Evolutionary conservation across 176 grass and related monocot genomes (phyloP).

Genomic region (Oryza brachyantha): DNA sequence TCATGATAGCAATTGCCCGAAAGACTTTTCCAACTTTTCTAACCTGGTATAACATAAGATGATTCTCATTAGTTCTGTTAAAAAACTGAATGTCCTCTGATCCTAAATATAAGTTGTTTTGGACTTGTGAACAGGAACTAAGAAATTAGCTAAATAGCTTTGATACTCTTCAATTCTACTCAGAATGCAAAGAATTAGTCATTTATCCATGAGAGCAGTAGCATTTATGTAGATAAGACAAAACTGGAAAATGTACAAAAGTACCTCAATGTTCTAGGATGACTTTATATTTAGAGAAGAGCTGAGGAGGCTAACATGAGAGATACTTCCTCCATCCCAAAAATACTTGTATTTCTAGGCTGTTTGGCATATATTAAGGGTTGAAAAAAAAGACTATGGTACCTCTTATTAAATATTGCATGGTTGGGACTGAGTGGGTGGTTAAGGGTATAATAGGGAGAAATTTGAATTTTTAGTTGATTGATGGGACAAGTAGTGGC

Average conservation of each 20-base stretch:
- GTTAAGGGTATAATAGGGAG: no score
- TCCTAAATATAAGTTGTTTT: not conserved
- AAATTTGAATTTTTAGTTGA: no score
- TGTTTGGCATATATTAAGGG: no score
- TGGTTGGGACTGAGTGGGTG: no score
- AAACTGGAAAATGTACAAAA: not conserved
- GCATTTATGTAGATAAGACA: not conserved
- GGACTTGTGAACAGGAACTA: not conserved
- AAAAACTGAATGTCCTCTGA: not conserved
- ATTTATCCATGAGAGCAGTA: not conserved
- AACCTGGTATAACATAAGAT: slow-evolving; percentile 39
- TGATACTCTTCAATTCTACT: not conserved
- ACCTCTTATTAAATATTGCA: no score
- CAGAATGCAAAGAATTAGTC: not conserved
- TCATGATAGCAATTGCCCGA: slow-evolving; percentile 93
- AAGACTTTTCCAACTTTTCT: slow-evolving; percentile 80
- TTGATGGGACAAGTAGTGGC: no score
- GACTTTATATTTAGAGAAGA: not conserved
- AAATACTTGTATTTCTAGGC: no score
- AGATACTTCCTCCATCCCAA: no score
- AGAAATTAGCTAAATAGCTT: not conserved
- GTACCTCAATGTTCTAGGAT: not conserved
- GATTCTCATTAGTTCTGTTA: slow-evolving; percentile 5
- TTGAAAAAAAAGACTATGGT: no score
- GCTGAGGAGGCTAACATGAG: not conserved